Evolutionary conservation across 2,329 filamentous ascomycete genomes (phyloP), one percentile per base, ranked within the genome.

Genomic region (Ophiognomonia clavigignenti-juglandacearum): DNA sequence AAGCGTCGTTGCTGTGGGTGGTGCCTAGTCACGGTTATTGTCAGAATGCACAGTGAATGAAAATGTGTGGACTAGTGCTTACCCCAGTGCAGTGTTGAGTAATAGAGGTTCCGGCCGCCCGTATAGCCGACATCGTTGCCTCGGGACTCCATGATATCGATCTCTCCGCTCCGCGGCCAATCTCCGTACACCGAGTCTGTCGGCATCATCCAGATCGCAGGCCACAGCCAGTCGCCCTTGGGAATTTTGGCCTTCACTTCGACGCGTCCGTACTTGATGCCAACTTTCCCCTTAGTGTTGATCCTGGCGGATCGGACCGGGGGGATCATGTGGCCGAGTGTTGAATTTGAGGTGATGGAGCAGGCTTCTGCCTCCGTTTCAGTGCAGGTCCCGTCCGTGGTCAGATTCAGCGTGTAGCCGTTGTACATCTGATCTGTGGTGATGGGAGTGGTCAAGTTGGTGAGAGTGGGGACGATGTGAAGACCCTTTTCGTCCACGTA

Each of bases 401-500:
- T 69, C 29, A 77, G 61, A 53, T 75, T 73, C 39, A 76, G 60
- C 1, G 64, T 69, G 52, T 69, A 67, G 39, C 66, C 63, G 46
- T 68, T 58, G 37, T 59, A 59, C 10, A 73, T 58, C 26, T 71
- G 59, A 32, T 64, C 63, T 13, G 56, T 55, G 3, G 65, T 69
- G 44, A 73, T 69, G 40, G 53, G 43, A 0, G 67, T 70, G 1
- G 61, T 64, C 42, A 67, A 60, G 23, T 64, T 65, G 13, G 73
- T 77, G 16, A 78, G 59, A 0, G 75, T 78, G 7, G 74, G 75
- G n/a, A 75, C 69, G 42, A 79, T 77, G 58, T 77, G 74, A 34
- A 78, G 64, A n/a, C 73, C 74, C 22, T 70, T 60, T 0, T 54
- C 59, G 54, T 76, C 71, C 29, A 70, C 63, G 56, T 71, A 78